Percentiles rank a stretch among this genome's conserved stretches.
phyloP scores from a whole-genome alignment of 352 stramenopile genomes.

The Phytophthora pluvialis region DNA sequence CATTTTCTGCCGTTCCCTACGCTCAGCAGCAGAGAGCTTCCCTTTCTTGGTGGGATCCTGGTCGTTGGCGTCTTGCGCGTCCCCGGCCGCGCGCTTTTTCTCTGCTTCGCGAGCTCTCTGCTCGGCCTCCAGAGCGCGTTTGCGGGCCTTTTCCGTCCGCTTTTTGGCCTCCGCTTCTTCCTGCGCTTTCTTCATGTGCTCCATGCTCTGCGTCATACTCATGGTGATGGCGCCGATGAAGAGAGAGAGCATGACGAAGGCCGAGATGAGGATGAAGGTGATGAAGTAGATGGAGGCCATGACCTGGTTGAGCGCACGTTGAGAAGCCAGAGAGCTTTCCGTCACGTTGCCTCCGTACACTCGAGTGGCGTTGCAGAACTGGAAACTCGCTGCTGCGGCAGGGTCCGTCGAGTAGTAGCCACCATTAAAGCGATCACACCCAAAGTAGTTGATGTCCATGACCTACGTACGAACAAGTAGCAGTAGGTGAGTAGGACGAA shows the following conservation, averaged over 20 bases:
- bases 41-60: conserved; percentile 18
- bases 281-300: conserved; percentile 81
- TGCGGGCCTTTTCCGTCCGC: conserved; percentile 61
- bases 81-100: conserved; percentile 39
- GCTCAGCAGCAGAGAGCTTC: conserved; percentile 62
- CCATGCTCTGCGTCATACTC: conserved; percentile 91
- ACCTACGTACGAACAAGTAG: conserved; percentile 36
- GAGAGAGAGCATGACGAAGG: conserved; percentile 91
- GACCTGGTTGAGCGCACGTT: conserved; percentile 57
- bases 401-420: conserved; percentile 70
- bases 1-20: conserved; percentile 76
- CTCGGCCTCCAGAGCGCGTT: conserved; percentile 60
- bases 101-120: conserved; percentile 50
- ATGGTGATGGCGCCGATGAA: conserved; percentile 93
- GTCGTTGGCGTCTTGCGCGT: conserved; percentile 1
- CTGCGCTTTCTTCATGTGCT: conserved; percentile 81
- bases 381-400: conserved; percentile 39
- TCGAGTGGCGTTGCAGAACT: conserved; percentile 70
- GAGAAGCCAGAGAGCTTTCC: conserved; percentile 37
- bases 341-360: conserved; percentile 63
- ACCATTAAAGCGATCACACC: conserved; percentile 67
- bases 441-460: conserved; percentile 88
- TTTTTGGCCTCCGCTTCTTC: conserved; percentile 73
- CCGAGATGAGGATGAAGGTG: conserved; percentile 89
- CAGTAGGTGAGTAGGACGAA: conserved; percentile 9